Conservation (phyloP, 2,329 filamentous ascomycete species). For the Diplodia seriata region DNA sequence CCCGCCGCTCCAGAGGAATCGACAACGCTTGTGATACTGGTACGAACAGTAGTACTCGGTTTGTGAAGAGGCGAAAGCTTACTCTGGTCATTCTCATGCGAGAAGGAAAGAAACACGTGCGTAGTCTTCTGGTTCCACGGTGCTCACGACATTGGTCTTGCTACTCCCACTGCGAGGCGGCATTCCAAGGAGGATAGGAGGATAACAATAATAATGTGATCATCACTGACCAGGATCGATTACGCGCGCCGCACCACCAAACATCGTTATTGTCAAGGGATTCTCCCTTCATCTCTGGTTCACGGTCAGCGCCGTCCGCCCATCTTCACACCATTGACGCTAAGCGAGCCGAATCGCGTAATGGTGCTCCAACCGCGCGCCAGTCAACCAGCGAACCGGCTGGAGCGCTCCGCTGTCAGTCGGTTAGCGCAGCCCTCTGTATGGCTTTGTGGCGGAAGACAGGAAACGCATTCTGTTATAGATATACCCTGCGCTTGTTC, state of each 20-base stretch:
- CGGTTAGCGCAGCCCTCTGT: background rate
- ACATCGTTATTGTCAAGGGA: background rate
- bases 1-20: constrained; percentile 2
- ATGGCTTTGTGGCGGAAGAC: background rate
- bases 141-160: background rate
- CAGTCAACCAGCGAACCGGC: background rate
- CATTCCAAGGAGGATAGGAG: background rate
- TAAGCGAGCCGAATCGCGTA: background rate
- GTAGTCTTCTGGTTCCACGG: background rate
- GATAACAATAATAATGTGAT: background rate
- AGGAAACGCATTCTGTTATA: background rate
- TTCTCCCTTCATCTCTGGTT: background rate
- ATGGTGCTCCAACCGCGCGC: background rate
- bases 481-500: background rate
- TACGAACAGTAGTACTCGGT: background rate
- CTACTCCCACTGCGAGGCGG: background rate
- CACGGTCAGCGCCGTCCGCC: background rate
- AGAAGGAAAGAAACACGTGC: background rate
- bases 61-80: background rate
- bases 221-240: background rate
- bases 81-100: background rate
- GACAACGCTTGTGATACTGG: background rate
- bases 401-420: background rate
- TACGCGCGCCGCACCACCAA: background rate
- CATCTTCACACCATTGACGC: background rate